Base-by-base conservation (phyloP, 352 stramenopile genomes). In the Phytophthora quininea region DNA sequence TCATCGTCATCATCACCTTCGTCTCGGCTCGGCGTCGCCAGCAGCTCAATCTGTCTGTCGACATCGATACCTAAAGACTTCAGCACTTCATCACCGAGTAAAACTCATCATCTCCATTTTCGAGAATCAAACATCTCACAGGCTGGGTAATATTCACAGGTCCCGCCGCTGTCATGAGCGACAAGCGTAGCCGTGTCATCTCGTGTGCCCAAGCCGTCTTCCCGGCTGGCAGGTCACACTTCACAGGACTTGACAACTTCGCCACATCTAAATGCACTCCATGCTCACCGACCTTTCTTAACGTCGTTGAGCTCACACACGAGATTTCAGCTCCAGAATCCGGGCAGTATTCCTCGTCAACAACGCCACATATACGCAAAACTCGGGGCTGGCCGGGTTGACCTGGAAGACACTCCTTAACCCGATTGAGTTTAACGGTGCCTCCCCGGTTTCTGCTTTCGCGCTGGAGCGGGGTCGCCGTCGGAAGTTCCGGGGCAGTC, bases 301-400 rank as follows among this genome's bases (percentile, higher is more conserved):
- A 15, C 15, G 60, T 67, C 52, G 51, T 57, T 7, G 60, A 62
- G 52, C 51, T 67, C 8, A 67, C 57, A 12, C 60, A 62, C 60
- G 52, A 62, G 0, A 15, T 62, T 9, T 67, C 60, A 6, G 52
- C 60, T 52, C 52, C 51, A 35, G 60, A 67, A 59, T 62, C 60
- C 12, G 35, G 27, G 55, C 42, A 63, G 12, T 63, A 69, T 14
- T 57, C 46, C 3, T 49, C 54, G 48, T 62, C 47, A 14, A 58
- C 46, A 30, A 58, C 37, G 6, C 38, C 53, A 63, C 53, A 8
- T 11, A 69, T 30, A 58, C 48, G 30, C 40, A 63, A 19, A 7
- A 63, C 12, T n/a, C 48, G 35, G 14, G 32, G 8, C 49, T 53
- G 52, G 7, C 52, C 52, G 0, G 35, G 24, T 53, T 3, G 52